Conservation (phyloP, 306 rosid species). For the Oemleria cerasiformis region DNA sequence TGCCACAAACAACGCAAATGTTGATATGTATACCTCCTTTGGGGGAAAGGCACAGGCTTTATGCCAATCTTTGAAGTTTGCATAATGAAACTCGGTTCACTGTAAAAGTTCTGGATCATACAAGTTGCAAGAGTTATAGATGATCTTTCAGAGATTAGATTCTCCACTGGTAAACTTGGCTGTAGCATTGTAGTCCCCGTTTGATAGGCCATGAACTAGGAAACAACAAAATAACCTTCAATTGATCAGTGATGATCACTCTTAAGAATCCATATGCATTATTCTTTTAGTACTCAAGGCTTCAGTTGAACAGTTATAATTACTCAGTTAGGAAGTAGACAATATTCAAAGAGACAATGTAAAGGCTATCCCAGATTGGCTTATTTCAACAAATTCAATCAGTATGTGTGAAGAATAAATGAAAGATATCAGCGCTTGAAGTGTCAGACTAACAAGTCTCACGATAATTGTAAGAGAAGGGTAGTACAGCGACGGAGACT, state of each 20-base stretch:
- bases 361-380: too few relatives aligned
- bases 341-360: too few relatives aligned
- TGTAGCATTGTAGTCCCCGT: conserved; percentile 35
- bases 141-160: conserved; percentile 32
- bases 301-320: neutral
- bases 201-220: conserved; percentile 46
- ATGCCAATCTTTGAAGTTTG: conserved; percentile 30
- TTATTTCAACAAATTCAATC: too few relatives aligned
- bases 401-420: too few relatives aligned
- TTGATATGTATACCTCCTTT: conserved; percentile 36
- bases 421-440: too few relatives aligned
- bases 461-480: too few relatives aligned
- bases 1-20: neutral
- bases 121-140: conserved; percentile 35
- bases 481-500: too few relatives aligned
- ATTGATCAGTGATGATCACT: neutral
- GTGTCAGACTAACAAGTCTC: too few relatives aligned
- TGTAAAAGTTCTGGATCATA: conserved; percentile 36
- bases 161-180: conserved; percentile 42
- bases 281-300: neutral
- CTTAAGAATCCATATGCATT: neutral
- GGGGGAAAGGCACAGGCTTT: conserved; percentile 41
- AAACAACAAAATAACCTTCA: neutral
- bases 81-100: conserved; percentile 33
- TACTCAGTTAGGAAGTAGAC: neutral